Conservation (phyloP, 805 yeast genomes). For the Candida michaelii region DNA sequence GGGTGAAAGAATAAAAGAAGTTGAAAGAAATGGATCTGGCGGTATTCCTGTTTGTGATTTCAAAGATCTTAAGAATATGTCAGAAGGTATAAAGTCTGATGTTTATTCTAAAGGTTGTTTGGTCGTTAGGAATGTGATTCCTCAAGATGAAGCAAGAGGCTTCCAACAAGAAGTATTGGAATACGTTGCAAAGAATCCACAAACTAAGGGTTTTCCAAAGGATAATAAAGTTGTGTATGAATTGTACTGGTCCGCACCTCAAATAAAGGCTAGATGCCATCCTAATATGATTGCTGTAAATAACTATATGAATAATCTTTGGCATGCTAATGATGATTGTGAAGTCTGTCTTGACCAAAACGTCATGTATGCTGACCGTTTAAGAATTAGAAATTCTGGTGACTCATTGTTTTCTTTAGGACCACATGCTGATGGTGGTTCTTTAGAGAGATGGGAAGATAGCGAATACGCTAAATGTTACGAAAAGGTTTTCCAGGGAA, state of each 20-base stretch:
- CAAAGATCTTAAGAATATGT: constrained; percentile 13
- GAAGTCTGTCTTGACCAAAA: constrained; percentile 26
- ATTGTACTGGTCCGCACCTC: constrained; percentile 40
- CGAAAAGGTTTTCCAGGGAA: constrained; percentile 30
- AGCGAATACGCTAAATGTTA: constrained; percentile 32
- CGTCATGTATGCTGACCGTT: constrained; percentile 41
- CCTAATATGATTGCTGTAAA: constrained; percentile 25
- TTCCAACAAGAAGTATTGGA: constrained; percentile 21
- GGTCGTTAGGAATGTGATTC: constrained; percentile 31
- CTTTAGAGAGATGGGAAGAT: constrained; percentile 46
- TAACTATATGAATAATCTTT: constrained; percentile 22
- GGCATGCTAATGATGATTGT: constrained; percentile 27
- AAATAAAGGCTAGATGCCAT: constrained; percentile 37
- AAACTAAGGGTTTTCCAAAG: constrained; percentile 24
- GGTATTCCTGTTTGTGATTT: constrained; percentile 24
- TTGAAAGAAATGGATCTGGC: constrained; percentile 20
- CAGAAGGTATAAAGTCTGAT: not conserved
- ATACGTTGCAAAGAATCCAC: constrained; percentile 25
- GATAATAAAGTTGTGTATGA: constrained; percentile 25
- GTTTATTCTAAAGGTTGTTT: constrained; percentile 22
- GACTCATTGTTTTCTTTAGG: constrained; percentile 27
- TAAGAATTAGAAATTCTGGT: constrained; percentile 41
- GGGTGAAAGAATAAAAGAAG: constrained; percentile 12
- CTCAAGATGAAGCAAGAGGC: constrained; percentile 19
- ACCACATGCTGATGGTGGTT: constrained; percentile 41